Conservation (phyloP, 805 yeast species). For the Metschnikowia drakensbergensis region DNA sequence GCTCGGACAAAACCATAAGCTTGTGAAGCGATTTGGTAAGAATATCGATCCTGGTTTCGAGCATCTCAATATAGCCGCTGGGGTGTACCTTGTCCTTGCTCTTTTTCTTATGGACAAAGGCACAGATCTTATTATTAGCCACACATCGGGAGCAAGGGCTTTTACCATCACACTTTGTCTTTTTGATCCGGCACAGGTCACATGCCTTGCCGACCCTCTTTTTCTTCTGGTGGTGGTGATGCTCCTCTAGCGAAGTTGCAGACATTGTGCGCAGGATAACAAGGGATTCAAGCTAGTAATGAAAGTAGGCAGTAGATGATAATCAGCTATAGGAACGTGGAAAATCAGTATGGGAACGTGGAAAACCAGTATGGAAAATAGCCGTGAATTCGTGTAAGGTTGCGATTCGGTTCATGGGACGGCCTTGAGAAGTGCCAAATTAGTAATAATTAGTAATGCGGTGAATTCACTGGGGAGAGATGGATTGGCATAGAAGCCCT, state of each 20-base stretch:
- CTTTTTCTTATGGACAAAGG: constrained; percentile 53
- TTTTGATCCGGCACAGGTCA: constrained; percentile 58
- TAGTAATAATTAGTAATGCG: background rate
- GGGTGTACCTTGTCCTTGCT: constrained; percentile 55
- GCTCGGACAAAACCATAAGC: constrained; percentile 26
- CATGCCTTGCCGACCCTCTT: constrained; percentile 64
- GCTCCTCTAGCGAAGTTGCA: constrained; percentile 11
- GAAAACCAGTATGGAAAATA: background rate
- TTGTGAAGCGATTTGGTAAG: constrained; percentile 49
- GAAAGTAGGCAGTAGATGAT: no score
- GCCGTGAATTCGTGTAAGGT: background rate
- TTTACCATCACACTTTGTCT: constrained; percentile 61
- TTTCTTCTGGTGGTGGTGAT: constrained; percentile 30
- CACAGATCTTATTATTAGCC: constrained; percentile 55
- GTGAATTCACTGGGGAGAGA: background rate
- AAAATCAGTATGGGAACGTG: no score
- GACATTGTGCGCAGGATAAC: constrained; percentile 3
- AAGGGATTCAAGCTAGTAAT: no score
- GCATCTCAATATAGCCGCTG: constrained; percentile 56
- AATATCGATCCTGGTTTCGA: constrained; percentile 55
- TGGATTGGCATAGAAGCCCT: background rate
- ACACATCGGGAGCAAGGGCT: constrained; percentile 57
- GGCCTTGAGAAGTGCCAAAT: background rate
- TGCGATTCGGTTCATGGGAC: background rate
- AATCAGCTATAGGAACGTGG: no score